phyloP scores from a whole-genome alignment of 2,329 filamentous ascomycete species.

The Trichophyton equinum region DNA sequence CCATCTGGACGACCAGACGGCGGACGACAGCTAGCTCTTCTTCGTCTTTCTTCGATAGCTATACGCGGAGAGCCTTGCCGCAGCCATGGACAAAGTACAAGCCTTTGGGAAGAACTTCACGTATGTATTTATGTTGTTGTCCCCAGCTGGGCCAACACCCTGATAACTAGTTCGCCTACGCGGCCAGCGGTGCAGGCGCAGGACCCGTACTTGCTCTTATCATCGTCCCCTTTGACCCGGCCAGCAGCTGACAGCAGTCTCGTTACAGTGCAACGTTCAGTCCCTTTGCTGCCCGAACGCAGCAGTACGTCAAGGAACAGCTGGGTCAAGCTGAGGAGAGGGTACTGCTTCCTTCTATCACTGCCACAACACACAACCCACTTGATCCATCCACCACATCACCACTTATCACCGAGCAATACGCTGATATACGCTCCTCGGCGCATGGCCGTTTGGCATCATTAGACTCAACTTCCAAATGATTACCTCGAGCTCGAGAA shows the following conservation, averaged over 20 bases:
- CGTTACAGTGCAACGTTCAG: conserved; percentile 65
- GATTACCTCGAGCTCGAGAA: conserved; percentile 99
- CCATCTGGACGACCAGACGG: background rate
- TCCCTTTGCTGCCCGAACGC: conserved; percentile 83
- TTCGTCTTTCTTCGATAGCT: background rate
- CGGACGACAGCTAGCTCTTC: background rate
- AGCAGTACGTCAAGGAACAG: conserved; percentile 97
- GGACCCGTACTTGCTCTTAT: too few relatives aligned
- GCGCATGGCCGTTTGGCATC: background rate
- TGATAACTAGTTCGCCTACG: too few relatives aligned
- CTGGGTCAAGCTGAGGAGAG: conserved; percentile 90
- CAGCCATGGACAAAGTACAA: conserved; percentile 54
- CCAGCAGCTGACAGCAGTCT: background rate
- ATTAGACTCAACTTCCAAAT: conserved; percentile 81
- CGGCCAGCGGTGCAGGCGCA: background rate
- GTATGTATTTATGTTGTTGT: conserved; percentile 27
- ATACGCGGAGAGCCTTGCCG: background rate
- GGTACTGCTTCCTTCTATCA: conserved; percentile 42
- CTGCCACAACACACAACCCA: background rate
- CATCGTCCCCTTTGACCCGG: background rate
- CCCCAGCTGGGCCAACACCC: background rate
- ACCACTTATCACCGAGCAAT: background rate
- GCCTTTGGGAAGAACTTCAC: conserved; percentile 59
- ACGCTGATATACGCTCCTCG: conserved; percentile 1
- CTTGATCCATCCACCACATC: too few relatives aligned